Evolutionary conservation across 352 stramenopile genomes (phyloP), one percentile per base, ranked within the genome.

Genomic region (Phytophthora brassicae): DNA sequence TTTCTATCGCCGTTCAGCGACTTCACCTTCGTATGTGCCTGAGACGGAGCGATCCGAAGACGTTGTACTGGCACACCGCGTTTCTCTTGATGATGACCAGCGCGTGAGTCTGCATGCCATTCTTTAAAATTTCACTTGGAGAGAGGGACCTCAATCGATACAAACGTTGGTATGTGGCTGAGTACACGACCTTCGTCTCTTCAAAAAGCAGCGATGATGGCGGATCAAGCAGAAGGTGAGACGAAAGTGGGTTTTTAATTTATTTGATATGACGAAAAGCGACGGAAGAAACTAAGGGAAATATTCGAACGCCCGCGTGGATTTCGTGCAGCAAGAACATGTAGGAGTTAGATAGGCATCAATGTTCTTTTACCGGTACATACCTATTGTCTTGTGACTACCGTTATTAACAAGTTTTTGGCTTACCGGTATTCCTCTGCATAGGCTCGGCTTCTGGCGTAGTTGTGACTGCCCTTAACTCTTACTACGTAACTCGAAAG

Each of bases 31-130:
- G 48, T 81, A 79, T 48, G 56, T 64, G n/a, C 71, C 68, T 22
- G 68, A 74, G 20, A 44, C 60, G 4, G 68, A 76, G 56, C 54
- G 56, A 58, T 75, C 73, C 6, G 63, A 84, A 61, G 77, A 86
- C 41, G 77, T 86, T 3, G 75, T 86, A 47, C 62, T 86, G 39
- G 77, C 75, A 35, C 75, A 84, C 38, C 77, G 77, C 55, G 70
- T 84, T 50, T 86, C 77, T 53, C 75, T 87, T 2, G 75, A 85
- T 60, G 67, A 87, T 20, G 75, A 80, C 13, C 73, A 84, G 45
- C 77, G 77, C 24, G 73, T 84, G 70, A 87, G 77, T 70, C 68
- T 87, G 44, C 77, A 87, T 57, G 77, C 77, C 41, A 87, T 87
- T 43, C 69, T 87, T n/a, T 87, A 83, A 52, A 69, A 43, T 48